phyloP scores from a whole-genome alignment of 176 grass and related monocot genomes.

The Leersia perrieri region DNA sequence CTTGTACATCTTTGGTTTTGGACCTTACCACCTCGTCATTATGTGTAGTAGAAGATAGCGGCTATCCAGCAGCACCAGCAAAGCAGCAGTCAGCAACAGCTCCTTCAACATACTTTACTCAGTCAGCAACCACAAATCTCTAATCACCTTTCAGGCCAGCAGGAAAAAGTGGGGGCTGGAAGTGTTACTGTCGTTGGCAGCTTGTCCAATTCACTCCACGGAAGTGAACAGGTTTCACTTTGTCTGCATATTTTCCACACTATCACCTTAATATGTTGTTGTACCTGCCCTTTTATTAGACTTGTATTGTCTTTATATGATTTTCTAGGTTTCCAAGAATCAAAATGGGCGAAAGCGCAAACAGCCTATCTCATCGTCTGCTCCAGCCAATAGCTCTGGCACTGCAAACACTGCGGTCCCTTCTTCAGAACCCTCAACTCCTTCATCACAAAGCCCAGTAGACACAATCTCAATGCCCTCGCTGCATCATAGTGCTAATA shows the following conservation, averaged over 20 bases:
- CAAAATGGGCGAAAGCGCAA: constrained; percentile 70
- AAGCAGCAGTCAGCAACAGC: constrained; percentile 52
- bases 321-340: constrained; percentile 62
- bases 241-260: constrained; percentile 10
- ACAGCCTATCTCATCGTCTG: constrained; percentile 64
- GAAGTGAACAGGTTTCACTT: constrained; percentile 65
- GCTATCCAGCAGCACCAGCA: constrained; percentile 78
- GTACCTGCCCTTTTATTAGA: background rate
- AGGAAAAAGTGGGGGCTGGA: constrained; percentile 59
- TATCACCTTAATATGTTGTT: constrained; percentile 28
- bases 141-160: constrained; percentile 52
- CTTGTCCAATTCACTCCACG: constrained; percentile 50
- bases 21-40: constrained; percentile 28
- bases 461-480: constrained; percentile 70
- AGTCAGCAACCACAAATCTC: constrained; percentile 71
- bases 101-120: constrained; percentile 68
- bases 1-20: constrained; percentile 7
- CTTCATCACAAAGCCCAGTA: constrained; percentile 75
- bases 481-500: constrained; percentile 46
- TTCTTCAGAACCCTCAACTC: constrained; percentile 85
- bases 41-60: constrained; percentile 83
- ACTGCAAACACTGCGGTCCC: constrained; percentile 76
- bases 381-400: constrained; percentile 83
- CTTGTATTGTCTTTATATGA: constrained; percentile 2
- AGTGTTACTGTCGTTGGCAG: constrained; percentile 62